phyloP scores from a whole-genome alignment of 345 rosid genomes.

The Viola odorata region DNA sequence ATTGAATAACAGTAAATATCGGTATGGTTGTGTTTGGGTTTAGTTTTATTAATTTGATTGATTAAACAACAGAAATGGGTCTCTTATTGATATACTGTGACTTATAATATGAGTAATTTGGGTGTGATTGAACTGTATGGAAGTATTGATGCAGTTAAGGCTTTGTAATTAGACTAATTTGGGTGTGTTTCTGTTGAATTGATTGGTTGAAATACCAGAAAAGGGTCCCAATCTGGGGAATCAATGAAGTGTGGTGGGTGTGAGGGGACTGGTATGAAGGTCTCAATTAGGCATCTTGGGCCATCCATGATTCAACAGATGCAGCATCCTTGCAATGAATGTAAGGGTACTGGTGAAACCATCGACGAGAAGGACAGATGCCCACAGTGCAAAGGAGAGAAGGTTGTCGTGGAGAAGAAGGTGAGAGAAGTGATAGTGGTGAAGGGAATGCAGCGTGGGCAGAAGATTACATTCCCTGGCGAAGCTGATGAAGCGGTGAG shows the following conservation, averaged over 20 bases:
- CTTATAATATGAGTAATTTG: too few species aligned
- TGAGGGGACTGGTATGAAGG: conserved; percentile 86
- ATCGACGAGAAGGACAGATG: conserved; percentile 74
- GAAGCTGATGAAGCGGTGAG: conserved; percentile 91
- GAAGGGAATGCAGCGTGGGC: conserved; percentile 90
- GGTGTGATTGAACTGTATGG: too few species aligned
- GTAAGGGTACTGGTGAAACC: conserved; percentile 85
- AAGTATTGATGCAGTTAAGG: too few species aligned
- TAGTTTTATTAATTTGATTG: not conserved
- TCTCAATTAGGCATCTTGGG: conserved; percentile 78
- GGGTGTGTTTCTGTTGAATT: too few species aligned
- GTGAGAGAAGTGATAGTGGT: conserved; percentile 79
- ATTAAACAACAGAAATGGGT: not conserved
- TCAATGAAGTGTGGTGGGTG: conserved; percentile 71
- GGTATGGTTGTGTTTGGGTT: not conserved
- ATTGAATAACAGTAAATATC: not conserved
- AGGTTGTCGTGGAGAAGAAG: conserved; percentile 77
- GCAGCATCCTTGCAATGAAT: conserved; percentile 87
- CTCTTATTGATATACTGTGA: too few species aligned
- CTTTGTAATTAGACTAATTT: too few species aligned
- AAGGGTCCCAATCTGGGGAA: conserved; percentile 89
- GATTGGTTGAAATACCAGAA: conserved; percentile 30
- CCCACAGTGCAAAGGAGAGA: conserved; percentile 76
- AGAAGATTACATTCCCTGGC: conserved; percentile 83
- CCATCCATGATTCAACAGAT: conserved; percentile 95